Base-by-base conservation (phyloP, 116 monocot genomes). In the Posidonia oceanica region DNA sequence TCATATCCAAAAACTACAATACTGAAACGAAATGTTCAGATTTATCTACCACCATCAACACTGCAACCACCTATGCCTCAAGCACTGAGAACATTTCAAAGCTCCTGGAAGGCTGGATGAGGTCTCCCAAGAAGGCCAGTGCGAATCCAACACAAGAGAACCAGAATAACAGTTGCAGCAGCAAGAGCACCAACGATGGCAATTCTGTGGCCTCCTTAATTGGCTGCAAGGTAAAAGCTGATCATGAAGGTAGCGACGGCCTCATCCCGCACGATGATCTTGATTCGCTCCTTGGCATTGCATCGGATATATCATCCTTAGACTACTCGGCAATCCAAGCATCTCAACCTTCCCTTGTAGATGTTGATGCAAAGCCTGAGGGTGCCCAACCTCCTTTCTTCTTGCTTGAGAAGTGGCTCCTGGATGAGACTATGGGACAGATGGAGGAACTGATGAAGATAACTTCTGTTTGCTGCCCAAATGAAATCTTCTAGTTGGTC, bases 71-170 rank as follows among this genome's bases (percentile, higher is more conserved):
- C 63, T 94, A 94, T 37, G 90, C 94, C 13, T 94, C 87, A 40
- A 90, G 83, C 77, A 72, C 87, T 3, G 85, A 94, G 39, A 90
- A 94, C 85, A 94, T 90, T 57, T 90, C 88, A 17, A 82, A 73
- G n/a, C 88, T 94, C 11, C 79, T 94, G 42, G 72, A 90, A 80
- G 80, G 72, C 5, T 90, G 89, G 89, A 88, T 79, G 83, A 80
- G 62, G 52, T 38, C 75, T 60, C 54, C 72, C 1, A 11, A 52
- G 23, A 66, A 71, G 41, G 5, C 64, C 54, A 13, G 21, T 41
- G 16, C 29, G 14, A 54, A 12, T 29, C 20, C 71, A 20, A 59
- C 57, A 3, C 71, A 58, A 11, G 3, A 12, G 36, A 78, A 17
- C 13, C 20, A 16, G 36, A 14, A 59, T 57, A 69, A 39, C 71